These are phyloP conservation scores for Leccinum olivaceoglutinosum DNA, from an alignment of 1,284 basidiomycete genomes.

Conservation along the genomic window DNA sequence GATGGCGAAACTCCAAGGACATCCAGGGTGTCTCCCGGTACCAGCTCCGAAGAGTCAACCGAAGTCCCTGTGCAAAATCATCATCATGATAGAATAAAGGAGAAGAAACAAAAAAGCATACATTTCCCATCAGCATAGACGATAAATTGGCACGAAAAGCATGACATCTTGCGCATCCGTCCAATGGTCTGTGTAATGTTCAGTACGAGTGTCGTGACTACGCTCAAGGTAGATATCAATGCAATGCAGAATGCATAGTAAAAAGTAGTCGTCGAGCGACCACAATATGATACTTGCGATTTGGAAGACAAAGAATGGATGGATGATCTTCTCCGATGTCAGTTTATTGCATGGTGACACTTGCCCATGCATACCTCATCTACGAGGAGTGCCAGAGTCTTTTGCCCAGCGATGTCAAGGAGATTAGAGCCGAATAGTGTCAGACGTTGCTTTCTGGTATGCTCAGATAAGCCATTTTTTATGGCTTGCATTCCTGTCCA, in stretches of 20 bases:
- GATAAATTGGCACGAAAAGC: conserved; percentile 79
- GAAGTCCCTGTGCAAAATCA: conserved; percentile 51
- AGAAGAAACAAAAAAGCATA: conserved; percentile 29
- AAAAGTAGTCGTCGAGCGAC: conserved; percentile 94
- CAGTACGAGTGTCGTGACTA: conserved; percentile 78
- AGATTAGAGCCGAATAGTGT: conserved; percentile 83
- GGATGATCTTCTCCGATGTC: conserved; percentile 50
- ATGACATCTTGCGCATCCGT: conserved; percentile 96
- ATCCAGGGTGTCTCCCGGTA: conserved; percentile 84
- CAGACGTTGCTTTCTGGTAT: conserved; percentile 59
- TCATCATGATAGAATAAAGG: neutral
- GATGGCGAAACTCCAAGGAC: conserved; percentile 68
- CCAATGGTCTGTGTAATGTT: conserved; percentile 65
- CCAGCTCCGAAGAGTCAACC: conserved; percentile 75
- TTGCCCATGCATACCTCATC: conserved; percentile 66
- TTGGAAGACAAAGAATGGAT: conserved; percentile 98
- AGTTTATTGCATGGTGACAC: conserved; percentile 4
- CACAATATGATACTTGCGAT: conserved; percentile 93
- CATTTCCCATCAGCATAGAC: conserved; percentile 74
- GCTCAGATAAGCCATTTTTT: conserved; percentile 55
- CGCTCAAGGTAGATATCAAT: conserved; percentile 84
- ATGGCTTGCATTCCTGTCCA: conserved; percentile 68
- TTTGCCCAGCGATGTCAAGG: conserved; percentile 90
- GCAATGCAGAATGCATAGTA: conserved; percentile 97
- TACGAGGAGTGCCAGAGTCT: conserved; percentile 74